Conservation (phyloP, 23 red algal genomes). For the Gracilaria gracilis region DNA sequence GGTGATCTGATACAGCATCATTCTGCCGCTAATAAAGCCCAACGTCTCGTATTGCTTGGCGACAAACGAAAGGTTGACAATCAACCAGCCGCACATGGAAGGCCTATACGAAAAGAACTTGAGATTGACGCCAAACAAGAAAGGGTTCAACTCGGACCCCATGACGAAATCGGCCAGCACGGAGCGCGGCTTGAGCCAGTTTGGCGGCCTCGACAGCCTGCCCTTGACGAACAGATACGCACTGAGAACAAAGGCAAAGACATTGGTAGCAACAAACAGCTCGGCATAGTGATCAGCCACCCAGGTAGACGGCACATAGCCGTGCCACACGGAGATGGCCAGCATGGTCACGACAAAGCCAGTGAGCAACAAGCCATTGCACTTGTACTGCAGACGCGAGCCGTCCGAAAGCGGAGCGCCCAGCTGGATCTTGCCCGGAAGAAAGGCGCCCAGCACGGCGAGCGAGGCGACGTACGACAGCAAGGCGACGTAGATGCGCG, state of each 20-base stretch:
- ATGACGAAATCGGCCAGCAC: slow-evolving; percentile 85
- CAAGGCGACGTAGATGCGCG: slow-evolving; percentile 30
- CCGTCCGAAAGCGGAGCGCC: slow-evolving; percentile 82
- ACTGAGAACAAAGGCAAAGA: slow-evolving; percentile 68
- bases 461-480: slow-evolving; percentile 66
- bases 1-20: slow-evolving; percentile 88
- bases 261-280: slow-evolving; percentile 67
- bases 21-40: slow-evolving; percentile 72
- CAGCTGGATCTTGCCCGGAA: slow-evolving; percentile 76
- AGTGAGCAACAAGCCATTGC: slow-evolving; percentile 83
- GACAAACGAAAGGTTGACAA: slow-evolving; percentile 92
- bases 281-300: slow-evolving; percentile 69
- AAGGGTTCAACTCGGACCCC: slow-evolving; percentile 93
- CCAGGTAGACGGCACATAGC: slow-evolving; percentile 47
- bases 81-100: slow-evolving; percentile 91
- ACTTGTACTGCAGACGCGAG: slow-evolving; percentile 88
- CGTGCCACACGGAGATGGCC: slow-evolving; percentile 9
- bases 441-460: slow-evolving; percentile 69
- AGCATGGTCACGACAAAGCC: slow-evolving; percentile 51
- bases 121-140: slow-evolving; percentile 82
- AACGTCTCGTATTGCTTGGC: slow-evolving; percentile 66
- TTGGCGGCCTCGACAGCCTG: slow-evolving; percentile 38
- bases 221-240: slow-evolving; percentile 81
- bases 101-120: slow-evolving; percentile 99
- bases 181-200: slow-evolving; percentile 69